Percentiles rank a stretch among this genome's conserved stretches.
Evolutionary conservation across 1,284 basidiomycete genomes (phyloP).

Genomic region (Cryptococcus neoformans): DNA sequence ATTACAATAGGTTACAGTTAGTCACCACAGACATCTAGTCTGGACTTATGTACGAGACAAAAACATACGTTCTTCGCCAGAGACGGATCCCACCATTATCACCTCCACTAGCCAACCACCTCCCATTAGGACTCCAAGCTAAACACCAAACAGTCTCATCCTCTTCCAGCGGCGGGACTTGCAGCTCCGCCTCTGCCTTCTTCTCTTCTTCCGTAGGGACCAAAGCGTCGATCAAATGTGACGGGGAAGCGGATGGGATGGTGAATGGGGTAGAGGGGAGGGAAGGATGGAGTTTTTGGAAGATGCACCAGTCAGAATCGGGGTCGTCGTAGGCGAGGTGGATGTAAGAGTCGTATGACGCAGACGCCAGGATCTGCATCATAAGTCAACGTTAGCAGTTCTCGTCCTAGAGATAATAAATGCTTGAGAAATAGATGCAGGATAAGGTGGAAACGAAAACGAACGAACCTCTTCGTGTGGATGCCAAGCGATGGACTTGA

Average conservation of each 20-base stretch:
- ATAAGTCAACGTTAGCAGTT: too few relatives aligned
- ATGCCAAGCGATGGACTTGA: slow-evolving; percentile 94
- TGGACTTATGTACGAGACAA: neutral
- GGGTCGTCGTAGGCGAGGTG: slow-evolving; percentile 94
- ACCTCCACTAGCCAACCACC: slow-evolving; percentile 65
- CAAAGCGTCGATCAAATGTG: slow-evolving; percentile 12
- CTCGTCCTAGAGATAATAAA: too few relatives aligned
- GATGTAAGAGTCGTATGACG: slow-evolving; percentile 95
- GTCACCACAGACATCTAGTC: neutral
- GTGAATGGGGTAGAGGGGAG: slow-evolving; percentile 51
- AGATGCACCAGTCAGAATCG: slow-evolving; percentile 90
- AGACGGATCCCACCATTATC: slow-evolving; percentile 52
- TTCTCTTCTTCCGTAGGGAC: slow-evolving; percentile 24
- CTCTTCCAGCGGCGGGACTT: slow-evolving; percentile 44
- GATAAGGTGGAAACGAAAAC: neutral
- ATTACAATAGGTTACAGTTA: neutral
- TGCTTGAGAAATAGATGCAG: neutral
- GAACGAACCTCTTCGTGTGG: slow-evolving; percentile 79
- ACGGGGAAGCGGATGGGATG: slow-evolving; percentile 14
- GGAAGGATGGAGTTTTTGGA: slow-evolving; percentile 75
- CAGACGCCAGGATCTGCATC: slow-evolving; percentile 83
- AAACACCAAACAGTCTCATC: slow-evolving; percentile 83
- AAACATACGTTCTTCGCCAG: slow-evolving; percentile 50
- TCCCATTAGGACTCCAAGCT: slow-evolving; percentile 71
- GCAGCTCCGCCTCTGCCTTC: slow-evolving; percentile 26